Conservation (phyloP, 768 basidiomycete species). For the Phlebiopsis flavidoalba region DNA sequence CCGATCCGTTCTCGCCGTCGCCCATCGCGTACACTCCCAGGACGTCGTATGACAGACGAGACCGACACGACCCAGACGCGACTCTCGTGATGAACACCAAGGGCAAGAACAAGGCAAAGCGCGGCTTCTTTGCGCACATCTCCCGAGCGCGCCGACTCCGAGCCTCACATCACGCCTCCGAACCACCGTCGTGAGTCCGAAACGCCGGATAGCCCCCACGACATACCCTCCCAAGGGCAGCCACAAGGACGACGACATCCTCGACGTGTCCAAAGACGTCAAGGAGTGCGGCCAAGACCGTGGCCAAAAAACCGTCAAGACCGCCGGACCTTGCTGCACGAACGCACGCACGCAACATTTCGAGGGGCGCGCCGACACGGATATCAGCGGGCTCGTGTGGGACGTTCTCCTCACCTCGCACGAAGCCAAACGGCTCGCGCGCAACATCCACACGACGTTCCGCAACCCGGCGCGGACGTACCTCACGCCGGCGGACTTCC, state of each 20-base stretch:
- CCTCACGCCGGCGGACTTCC: conserved; percentile 64
- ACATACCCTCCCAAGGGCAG: conserved; percentile 34
- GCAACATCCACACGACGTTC: conserved; percentile 59
- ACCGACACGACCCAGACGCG: conserved; percentile 26
- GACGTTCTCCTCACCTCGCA: conserved; percentile 44
- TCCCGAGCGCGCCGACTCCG: conserved; percentile 12
- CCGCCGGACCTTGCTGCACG: conserved; percentile 64
- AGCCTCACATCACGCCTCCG: conserved; percentile 7
- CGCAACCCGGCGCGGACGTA: conserved; percentile 50
- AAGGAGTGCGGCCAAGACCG: conserved; percentile 28
- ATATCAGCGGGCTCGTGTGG: conserved; percentile 39
- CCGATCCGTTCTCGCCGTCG: conserved; percentile 16
- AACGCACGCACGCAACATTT: conserved; percentile 61
- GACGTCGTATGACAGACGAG: neutral
- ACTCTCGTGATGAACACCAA: conserved; percentile 21
- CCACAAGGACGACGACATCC: conserved; percentile 29
- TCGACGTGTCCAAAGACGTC: conserved; percentile 32
- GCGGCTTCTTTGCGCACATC: conserved; percentile 2
- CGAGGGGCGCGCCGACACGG: conserved; percentile 40
- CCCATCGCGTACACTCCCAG: neutral
- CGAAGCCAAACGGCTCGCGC: conserved; percentile 76
- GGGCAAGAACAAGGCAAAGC: conserved; percentile 25
- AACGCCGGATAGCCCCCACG: conserved; percentile 23
- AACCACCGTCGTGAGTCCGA: neutral
- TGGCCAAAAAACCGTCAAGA: conserved; percentile 64